A percentile compares a stretch with the other conserved stretches of the same genome.
Conservation (phyloP, 768 basidiomycete species). For the Lentinula edodes region DNA sequence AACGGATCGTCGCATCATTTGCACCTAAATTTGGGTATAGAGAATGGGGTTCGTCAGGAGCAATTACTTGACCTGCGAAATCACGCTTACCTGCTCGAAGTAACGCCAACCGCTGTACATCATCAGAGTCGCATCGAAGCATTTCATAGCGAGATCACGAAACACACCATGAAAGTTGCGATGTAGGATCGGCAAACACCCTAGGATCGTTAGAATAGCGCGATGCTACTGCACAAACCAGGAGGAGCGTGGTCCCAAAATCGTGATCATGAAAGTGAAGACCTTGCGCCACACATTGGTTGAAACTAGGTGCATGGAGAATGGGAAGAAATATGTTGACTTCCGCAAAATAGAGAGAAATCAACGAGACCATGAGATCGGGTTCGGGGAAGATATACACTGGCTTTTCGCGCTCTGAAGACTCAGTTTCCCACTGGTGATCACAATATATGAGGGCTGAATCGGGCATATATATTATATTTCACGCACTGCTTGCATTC, state of each 20-base stretch:
- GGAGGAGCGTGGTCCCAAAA: conserved; percentile 36
- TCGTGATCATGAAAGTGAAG: conserved; percentile 29
- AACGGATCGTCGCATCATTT: conserved; percentile 23
- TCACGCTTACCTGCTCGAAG: conserved; percentile 24
- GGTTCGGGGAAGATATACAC: conserved; percentile 26
- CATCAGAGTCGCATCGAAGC: neutral
- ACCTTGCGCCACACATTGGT: conserved; percentile 26
- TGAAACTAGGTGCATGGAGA: conserved; percentile 36
- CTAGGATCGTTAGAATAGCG: conserved; percentile 41
- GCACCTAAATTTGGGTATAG: conserved; percentile 15
- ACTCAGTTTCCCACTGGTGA: conserved; percentile 8
- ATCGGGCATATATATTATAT: neutral
- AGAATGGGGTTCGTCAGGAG: neutral
- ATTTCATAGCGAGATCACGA: neutral
- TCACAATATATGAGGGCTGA: neutral
- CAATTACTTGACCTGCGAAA: neutral
- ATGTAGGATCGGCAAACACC: conserved; percentile 21
- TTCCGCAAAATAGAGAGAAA: conserved; percentile 44
- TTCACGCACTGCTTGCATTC: conserved; percentile 4
- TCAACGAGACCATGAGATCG: conserved; percentile 32
- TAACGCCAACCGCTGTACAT: conserved; percentile 31
- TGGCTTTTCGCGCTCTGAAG: neutral
- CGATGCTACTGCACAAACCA: conserved; percentile 44
- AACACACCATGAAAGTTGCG: conserved; percentile 18
- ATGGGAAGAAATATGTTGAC: conserved; percentile 37